Evolutionary conservation across 2,329 filamentous ascomycete genomes (phyloP).

Genomic region (Fusarium udum): DNA sequence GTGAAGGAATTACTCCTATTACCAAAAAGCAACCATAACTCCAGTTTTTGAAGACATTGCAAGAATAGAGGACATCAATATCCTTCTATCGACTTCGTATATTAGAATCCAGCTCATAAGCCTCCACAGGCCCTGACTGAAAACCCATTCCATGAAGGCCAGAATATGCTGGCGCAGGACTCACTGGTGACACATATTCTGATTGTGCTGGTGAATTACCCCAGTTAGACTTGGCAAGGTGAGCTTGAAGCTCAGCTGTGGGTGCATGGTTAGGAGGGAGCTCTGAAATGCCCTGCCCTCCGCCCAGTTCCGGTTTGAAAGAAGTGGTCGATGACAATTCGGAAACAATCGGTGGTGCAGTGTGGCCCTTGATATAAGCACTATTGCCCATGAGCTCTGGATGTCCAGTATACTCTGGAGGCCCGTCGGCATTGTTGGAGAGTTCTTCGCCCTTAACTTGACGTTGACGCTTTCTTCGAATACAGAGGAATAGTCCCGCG

Average conservation of each 20-base stretch:
- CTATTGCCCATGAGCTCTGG: conserved; percentile 45
- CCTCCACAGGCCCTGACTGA: conserved; percentile 50
- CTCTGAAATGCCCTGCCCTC: conserved; percentile 33
- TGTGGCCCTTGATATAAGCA: conserved; percentile 13
- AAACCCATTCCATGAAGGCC: conserved; percentile 41
- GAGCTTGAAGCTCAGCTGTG: conserved; percentile 42
- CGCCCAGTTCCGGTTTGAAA: conserved; percentile 41
- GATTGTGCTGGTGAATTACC: conserved; percentile 33
- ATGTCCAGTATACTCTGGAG: conserved; percentile 44
- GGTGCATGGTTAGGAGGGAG: conserved; percentile 39
- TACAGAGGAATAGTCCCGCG: conserved; percentile 49
- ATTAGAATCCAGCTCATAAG: conserved; percentile 46
- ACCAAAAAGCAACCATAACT: conserved; percentile 12
- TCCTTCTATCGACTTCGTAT: conserved; percentile 5
- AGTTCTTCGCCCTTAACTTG: conserved; percentile 38
- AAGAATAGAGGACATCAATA: not conserved
- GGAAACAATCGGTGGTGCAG: conserved; percentile 15
- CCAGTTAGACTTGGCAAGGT: conserved; percentile 25
- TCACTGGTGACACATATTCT: conserved; percentile 14
- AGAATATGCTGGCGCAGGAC: conserved; percentile 22
- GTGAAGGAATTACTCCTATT: not conserved
- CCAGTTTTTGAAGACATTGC: not conserved
- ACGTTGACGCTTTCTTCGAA: conserved; percentile 47
- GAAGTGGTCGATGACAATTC: conserved; percentile 36
- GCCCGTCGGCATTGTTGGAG: conserved; percentile 13